Percentiles rank a stretch among this genome's conserved stretches.
These are phyloP conservation scores for Colletotrichum nymphaeae DNA, from an alignment of 2,329 filamentous ascomycete species.

Conservation along the genomic window DNA sequence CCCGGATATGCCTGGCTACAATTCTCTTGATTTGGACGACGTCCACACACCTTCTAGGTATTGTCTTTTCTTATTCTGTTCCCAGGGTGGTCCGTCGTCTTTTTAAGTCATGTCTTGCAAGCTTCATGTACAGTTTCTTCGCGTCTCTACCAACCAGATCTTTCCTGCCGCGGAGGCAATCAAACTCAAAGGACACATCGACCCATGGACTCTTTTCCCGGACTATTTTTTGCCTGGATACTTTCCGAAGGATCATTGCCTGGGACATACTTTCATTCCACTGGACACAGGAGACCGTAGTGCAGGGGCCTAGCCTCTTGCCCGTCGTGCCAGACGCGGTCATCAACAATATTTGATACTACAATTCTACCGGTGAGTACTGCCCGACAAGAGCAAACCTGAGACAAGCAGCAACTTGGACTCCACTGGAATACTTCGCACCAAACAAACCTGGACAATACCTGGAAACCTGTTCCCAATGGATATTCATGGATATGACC, in stretches of 20 bases:
- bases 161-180: conserved; percentile 26
- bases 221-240: conserved; percentile 8
- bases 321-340: conserved; percentile 46
- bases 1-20: conserved; percentile 66
- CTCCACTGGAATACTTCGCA: conserved; percentile 31
- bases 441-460: conserved; percentile 30
- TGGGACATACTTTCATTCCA: neutral
- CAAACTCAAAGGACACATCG: conserved; percentile 25
- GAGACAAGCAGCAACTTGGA: conserved; percentile 37
- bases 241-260: conserved; percentile 24
- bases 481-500: conserved; percentile 10
- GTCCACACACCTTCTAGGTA: conserved; percentile 72
- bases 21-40: conserved; percentile 67
- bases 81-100: conserved; percentile 56
- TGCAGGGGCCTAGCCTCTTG: conserved; percentile 1
- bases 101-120: conserved; percentile 43
- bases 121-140: conserved; percentile 45
- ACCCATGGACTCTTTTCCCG: conserved; percentile 16
- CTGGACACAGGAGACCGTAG: conserved; percentile 27
- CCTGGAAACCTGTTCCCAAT: neutral
- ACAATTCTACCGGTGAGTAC: conserved; percentile 49
- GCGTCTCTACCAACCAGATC: conserved; percentile 31
- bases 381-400: conserved; percentile 41
- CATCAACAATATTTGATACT: conserved; percentile 38
- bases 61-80: conserved; percentile 62